A percentile compares a stretch with the other conserved stretches of the same genome.
These are phyloP conservation scores for Saccharomycodes ludwigii DNA, from an alignment of 805 yeast species.

Conservation along the genomic window DNA sequence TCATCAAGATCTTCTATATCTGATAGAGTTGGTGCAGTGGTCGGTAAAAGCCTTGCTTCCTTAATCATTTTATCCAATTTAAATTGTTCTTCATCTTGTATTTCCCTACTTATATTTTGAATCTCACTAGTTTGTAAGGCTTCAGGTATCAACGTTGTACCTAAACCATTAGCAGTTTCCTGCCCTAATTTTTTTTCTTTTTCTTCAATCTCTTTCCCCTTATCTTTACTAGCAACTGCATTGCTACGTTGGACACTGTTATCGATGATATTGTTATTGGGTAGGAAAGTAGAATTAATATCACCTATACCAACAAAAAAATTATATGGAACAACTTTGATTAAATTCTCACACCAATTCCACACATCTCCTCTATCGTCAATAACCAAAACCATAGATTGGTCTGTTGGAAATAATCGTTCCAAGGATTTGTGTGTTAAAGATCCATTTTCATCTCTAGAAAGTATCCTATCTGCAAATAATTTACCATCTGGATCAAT, in stretches of 20 bases:
- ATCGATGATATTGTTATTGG: slow-evolving; percentile 37
- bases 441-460: slow-evolving; percentile 91
- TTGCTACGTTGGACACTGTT: slow-evolving; percentile 46
- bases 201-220: slow-evolving; percentile 16
- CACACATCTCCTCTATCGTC: slow-evolving; percentile 98
- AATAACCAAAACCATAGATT: slow-evolving; percentile 89
- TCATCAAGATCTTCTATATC: no score
- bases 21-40: no score
- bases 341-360: slow-evolving; percentile 89
- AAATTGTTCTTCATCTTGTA: slow-evolving; percentile 25
- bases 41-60: no score
- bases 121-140: slow-evolving; percentile 20
- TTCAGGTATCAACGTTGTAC: slow-evolving; percentile 9
- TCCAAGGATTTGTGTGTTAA: slow-evolving; percentile 79
- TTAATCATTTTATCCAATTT: slow-evolving; percentile 17
- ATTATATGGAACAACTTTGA: slow-evolving; percentile 90
- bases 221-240: slow-evolving; percentile 20
- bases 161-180: no score
- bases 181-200: slow-evolving; percentile 23
- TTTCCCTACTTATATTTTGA: slow-evolving; percentile 21
- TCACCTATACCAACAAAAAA: slow-evolving; percentile 97
- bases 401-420: slow-evolving; percentile 88
- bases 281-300: slow-evolving; percentile 84
- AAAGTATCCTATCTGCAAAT: slow-evolving; percentile 84
- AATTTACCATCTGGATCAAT: slow-evolving; percentile 81